Base-by-base conservation (phyloP, 768 basidiomycete genomes). In the Mycena venus region DNA sequence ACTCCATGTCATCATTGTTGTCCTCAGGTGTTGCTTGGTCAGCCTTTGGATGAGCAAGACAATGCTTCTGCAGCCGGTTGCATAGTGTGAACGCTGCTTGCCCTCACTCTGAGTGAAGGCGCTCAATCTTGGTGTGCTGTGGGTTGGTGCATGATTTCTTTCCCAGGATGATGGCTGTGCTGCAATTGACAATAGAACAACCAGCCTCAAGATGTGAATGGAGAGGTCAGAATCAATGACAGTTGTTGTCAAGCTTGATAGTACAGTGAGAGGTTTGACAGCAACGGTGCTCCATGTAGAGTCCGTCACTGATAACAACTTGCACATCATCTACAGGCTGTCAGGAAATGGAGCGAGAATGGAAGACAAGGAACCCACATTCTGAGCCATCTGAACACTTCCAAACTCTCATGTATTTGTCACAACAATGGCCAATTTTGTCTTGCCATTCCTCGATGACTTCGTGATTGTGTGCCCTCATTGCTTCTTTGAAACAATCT, bases 281-380 rank as follows among this genome's bases (percentile, higher is more conserved):
- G 15, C 65, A 76, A 72, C 83, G 83, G 3, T 83, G 82, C 0
- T 82, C 82, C 34, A 75, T 42, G 2, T 71, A 25, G 14, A 79
- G 65, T 2, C 83, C 81, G 3, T 70, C 64, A 0, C 49, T 2
- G 51, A 83, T 85, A 0, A 64, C 83, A 80, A 7, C 82, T 73
- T 38, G 36, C 15, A 38, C 15, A 14, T 38, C 15, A 11, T 14
- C 36, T 38, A 14, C 11, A 38, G 15, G 36, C 11, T 2, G 4
- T 38, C 15, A 38, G 4, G 1, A 14, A 38, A 14, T 9, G 36
- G 15, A 11, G 36, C 36, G 7, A 15, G 15, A 14, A 38, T 38
- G 11, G 15, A 38, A 38, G 36, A 38, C 10, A 38, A 14, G 36
- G 15, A 38, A 38, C 36, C 3, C 15, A 38, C 36, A 15, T 8